Evolutionary conservation across 1,284 basidiomycete species (phyloP).

Genomic region (Inonotus obliquus): DNA sequence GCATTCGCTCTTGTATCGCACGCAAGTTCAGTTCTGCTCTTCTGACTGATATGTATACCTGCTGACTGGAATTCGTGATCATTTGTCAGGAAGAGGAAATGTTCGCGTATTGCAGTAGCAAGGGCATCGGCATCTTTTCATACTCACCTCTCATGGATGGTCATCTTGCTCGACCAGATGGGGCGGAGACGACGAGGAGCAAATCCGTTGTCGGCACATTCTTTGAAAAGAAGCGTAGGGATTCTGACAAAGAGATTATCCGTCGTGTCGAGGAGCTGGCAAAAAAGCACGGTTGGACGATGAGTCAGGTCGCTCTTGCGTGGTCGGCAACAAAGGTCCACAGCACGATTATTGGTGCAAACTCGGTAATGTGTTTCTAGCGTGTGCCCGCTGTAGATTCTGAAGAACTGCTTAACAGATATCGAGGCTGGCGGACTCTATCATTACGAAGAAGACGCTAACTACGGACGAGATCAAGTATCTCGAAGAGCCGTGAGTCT

Average conservation of each 20-base stretch:
- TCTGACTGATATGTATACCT: neutral
- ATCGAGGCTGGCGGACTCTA: neutral
- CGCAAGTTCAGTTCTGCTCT: constrained; percentile 28
- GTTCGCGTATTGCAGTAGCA: constrained; percentile 39
- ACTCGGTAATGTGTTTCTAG: constrained; percentile 19
- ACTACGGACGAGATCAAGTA: constrained; percentile 13
- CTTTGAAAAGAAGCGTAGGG: constrained; percentile 26
- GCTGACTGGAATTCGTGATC: neutral
- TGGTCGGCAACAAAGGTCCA: constrained; percentile 35
- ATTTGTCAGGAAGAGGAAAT: constrained; percentile 40
- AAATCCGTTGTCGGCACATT: constrained; percentile 25
- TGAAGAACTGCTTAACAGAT: neutral
- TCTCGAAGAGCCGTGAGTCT: constrained; percentile 14
- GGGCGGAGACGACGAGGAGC: constrained; percentile 25
- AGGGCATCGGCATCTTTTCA: constrained; percentile 42
- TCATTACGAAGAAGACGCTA: constrained; percentile 5
- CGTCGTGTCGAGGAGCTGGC: constrained; percentile 39
- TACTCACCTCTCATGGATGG: constrained; percentile 37
- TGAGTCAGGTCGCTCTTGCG: constrained; percentile 38
- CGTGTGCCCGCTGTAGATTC: neutral
- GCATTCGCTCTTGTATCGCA: constrained; percentile 35
- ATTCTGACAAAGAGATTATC: constrained; percentile 34
- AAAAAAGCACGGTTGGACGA: constrained; percentile 32
- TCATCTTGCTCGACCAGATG: constrained; percentile 35
- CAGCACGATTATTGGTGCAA: constrained; percentile 38